Conservation (phyloP, 768 basidiomycete species). For the Trametes elegans region DNA sequence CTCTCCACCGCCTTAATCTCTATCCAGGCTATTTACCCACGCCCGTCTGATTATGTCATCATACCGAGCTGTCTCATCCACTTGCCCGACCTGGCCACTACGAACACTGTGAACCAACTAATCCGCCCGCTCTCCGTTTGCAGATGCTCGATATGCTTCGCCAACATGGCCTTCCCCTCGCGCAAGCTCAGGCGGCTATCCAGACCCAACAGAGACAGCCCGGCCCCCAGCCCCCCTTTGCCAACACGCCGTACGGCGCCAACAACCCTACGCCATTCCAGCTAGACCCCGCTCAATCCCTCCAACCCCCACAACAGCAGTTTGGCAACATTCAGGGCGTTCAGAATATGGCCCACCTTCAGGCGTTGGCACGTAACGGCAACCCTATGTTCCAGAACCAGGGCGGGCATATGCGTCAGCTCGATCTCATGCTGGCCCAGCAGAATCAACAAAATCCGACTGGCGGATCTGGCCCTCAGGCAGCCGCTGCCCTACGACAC, state of each 20-base stretch:
- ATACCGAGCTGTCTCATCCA: slow-evolving; percentile 20
- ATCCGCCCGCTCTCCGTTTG: background rate
- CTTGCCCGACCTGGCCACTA: slow-evolving; percentile 6
- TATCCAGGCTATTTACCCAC: slow-evolving; percentile 23
- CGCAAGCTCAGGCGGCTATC: slow-evolving; percentile 1
- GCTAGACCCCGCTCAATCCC: slow-evolving; percentile 5
- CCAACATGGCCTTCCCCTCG: background rate
- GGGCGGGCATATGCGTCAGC: slow-evolving; percentile 21
- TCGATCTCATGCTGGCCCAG: slow-evolving; percentile 25
- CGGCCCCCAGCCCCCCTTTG: background rate
- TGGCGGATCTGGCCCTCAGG: background rate
- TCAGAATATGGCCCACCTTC: slow-evolving; percentile 10
- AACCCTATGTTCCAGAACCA: slow-evolving; percentile 10
- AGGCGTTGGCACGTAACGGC: slow-evolving; percentile 12
- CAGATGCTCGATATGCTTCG: slow-evolving; percentile 21
- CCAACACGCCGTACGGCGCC: slow-evolving; percentile 7
- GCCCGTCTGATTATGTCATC: slow-evolving; percentile 32
- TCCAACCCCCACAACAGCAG: slow-evolving; percentile 5
- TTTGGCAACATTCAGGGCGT: slow-evolving; percentile 6
- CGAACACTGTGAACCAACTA: slow-evolving; percentile 14
- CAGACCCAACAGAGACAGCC: slow-evolving; percentile 10
- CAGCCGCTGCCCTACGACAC: slow-evolving; percentile 14
- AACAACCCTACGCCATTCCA: slow-evolving; percentile 6
- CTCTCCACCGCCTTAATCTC: slow-evolving; percentile 23
- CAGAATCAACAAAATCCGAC: slow-evolving; percentile 24